phyloP scores from a whole-genome alignment of 768 basidiomycete species.

The Boletus insuetus region DNA sequence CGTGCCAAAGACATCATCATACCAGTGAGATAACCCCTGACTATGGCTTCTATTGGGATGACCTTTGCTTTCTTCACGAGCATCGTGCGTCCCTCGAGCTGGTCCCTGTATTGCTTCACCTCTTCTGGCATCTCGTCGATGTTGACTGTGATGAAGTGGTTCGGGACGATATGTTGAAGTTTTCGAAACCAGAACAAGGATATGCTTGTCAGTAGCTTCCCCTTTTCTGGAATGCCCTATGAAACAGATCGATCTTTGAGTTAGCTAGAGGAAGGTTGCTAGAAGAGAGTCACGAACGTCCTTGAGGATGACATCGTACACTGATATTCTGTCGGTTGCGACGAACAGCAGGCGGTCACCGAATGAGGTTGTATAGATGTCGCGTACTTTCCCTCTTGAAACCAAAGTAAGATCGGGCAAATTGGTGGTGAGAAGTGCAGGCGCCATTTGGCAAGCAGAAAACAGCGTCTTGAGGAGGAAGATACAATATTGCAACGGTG shows the following conservation, averaged over 20 bases:
- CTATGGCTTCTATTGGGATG: slow-evolving; percentile 91
- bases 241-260: background rate
- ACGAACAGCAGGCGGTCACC: slow-evolving; percentile 82
- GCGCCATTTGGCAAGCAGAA: slow-evolving; percentile 18
- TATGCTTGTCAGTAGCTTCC: slow-evolving; percentile 82
- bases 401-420: slow-evolving; percentile 64
- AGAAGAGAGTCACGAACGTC: slow-evolving; percentile 59
- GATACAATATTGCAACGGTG: background rate
- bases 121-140: slow-evolving; percentile 82
- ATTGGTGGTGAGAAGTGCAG: slow-evolving; percentile 51
- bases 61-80: slow-evolving; percentile 88
- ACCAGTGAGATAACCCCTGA: slow-evolving; percentile 97
- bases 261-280: background rate
- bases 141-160: slow-evolving; percentile 81
- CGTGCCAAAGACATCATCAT: slow-evolving; percentile 16
- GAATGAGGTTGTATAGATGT: slow-evolving; percentile 80
- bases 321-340: slow-evolving; percentile 93
- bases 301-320: slow-evolving; percentile 92
- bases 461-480: background rate
- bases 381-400: slow-evolving; percentile 93
- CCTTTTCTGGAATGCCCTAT: slow-evolving; percentile 94
- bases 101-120: slow-evolving; percentile 67
- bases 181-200: slow-evolving; percentile 96
- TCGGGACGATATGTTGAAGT: slow-evolving; percentile 74
- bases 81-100: slow-evolving; percentile 85